Evolutionary conservation across 2,329 filamentous ascomycete species (phyloP).

Genomic region (Penicillium sp.): DNA sequence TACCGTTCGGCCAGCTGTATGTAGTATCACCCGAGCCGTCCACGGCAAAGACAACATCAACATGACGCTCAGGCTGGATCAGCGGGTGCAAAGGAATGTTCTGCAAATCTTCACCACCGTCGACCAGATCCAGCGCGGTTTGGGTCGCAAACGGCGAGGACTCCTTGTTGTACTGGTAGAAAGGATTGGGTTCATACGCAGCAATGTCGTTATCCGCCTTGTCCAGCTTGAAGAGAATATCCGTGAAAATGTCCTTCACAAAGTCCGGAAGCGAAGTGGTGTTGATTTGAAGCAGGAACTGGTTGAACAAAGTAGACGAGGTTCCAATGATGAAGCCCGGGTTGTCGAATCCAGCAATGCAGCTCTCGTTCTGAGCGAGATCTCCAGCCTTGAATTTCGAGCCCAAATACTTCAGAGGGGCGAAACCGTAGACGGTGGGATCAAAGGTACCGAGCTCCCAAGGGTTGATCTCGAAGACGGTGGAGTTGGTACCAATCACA

Average conservation of each 20-base stretch:
- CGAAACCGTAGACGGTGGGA: conserved; percentile 65
- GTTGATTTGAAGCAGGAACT: conserved; percentile 62
- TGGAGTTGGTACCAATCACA: conserved; percentile 63
- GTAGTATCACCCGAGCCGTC: conserved; percentile 70
- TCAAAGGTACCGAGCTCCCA: conserved; percentile 75
- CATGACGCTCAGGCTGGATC: conserved; percentile 63
- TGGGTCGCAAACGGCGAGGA: conserved; percentile 54
- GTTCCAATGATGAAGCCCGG: conserved; percentile 80
- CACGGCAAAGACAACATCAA: conserved; percentile 76
- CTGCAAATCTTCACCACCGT: conserved; percentile 70
- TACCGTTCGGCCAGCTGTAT: conserved; percentile 69
- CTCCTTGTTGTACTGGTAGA: conserved; percentile 57
- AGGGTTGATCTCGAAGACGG: conserved; percentile 71
- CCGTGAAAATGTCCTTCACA: conserved; percentile 48
- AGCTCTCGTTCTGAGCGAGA: conserved; percentile 52
- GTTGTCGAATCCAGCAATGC: conserved; percentile 76
- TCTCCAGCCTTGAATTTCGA: conserved; percentile 66
- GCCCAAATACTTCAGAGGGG: conserved; percentile 63
- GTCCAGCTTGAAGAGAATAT: conserved; percentile 53
- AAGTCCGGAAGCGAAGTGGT: conserved; percentile 45
- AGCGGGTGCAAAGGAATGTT: conserved; percentile 75
- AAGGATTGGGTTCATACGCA: conserved; percentile 68
- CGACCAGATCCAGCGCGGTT: conserved; percentile 61
- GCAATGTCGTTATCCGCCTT: conserved; percentile 65
- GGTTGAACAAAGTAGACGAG: conserved; percentile 77